phyloP scores from a whole-genome alignment of 345 rosid species.

The Brassica incana region DNA sequence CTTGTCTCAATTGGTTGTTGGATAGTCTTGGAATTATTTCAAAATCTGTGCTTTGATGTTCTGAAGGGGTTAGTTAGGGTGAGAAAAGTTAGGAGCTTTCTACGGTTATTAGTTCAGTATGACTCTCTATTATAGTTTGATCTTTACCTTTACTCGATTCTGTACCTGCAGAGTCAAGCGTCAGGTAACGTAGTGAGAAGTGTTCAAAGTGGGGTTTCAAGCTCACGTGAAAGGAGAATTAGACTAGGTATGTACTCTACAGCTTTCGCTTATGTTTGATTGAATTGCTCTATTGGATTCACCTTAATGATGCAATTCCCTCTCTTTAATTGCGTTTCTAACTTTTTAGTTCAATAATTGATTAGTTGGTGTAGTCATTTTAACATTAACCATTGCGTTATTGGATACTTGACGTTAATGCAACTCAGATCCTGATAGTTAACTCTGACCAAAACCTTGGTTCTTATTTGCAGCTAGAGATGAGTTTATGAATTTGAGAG shows the following conservation, averaged over 20 bases:
- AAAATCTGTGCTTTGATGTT: background rate
- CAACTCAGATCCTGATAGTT: background rate
- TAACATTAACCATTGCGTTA: background rate
- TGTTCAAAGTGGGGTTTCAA: slow-evolving; percentile 48
- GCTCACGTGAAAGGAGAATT: slow-evolving; percentile 53
- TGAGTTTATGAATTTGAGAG: slow-evolving; percentile 53
- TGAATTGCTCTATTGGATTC: background rate
- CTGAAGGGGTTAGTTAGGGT: background rate
- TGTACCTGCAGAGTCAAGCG: slow-evolving; percentile 49
- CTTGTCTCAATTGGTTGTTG: background rate
- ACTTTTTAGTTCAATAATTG: background rate
- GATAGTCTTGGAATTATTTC: background rate
- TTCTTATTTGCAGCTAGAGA: slow-evolving; percentile 53
- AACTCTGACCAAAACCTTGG: slow-evolving; percentile 12
- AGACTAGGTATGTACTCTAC: slow-evolving; percentile 45
- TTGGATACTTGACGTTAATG: background rate
- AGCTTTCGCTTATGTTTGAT: slow-evolving; percentile 2
- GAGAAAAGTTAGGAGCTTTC: background rate
- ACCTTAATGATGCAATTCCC: background rate
- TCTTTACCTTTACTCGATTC: background rate
- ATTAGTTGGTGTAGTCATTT: background rate
- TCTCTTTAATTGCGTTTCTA: background rate
- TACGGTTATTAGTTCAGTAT: background rate
- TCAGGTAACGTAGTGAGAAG: slow-evolving; percentile 57
- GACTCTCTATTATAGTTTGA: background rate